These are phyloP conservation scores for Termitomyces bulborhizus DNA, from an alignment of 768 basidiomycete species.

Conservation along the genomic window DNA sequence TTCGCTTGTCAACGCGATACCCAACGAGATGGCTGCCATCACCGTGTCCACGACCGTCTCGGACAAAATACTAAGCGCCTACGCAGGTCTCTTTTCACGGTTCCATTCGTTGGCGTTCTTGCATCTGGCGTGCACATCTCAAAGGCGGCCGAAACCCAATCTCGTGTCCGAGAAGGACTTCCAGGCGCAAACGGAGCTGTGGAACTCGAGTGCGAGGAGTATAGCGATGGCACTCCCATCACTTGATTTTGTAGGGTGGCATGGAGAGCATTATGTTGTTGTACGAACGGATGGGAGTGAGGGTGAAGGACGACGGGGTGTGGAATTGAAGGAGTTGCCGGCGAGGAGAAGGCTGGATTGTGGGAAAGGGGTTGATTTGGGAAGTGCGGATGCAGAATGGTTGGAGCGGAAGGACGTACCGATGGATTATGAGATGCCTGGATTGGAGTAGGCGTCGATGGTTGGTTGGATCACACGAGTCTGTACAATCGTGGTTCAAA, in stretches of 20 bases:
- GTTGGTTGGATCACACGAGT: not conserved
- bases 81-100: slow-evolving; percentile 37
- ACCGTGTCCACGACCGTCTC: slow-evolving; percentile 45
- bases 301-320: slow-evolving; percentile 9
- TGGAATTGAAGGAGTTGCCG: slow-evolving; percentile 58
- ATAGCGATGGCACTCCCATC: slow-evolving; percentile 45
- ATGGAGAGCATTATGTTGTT: slow-evolving; percentile 65
- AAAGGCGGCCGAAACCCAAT: slow-evolving; percentile 49
- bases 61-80: slow-evolving; percentile 46
- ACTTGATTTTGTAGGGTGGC: slow-evolving; percentile 68
- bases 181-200: slow-evolving; percentile 48
- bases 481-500: not conserved
- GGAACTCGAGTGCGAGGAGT: slow-evolving; percentile 43
- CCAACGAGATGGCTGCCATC: slow-evolving; percentile 45
- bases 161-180: slow-evolving; percentile 56
- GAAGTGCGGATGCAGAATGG: slow-evolving; percentile 57
- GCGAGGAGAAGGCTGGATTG: slow-evolving; percentile 52
- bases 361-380: slow-evolving; percentile 61
- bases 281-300: slow-evolving; percentile 28
- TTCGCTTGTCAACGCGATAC: slow-evolving; percentile 34
- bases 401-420: slow-evolving; percentile 70
- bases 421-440: slow-evolving; percentile 67
- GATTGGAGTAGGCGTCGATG: slow-evolving; percentile 22
- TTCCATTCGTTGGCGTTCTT: slow-evolving; percentile 54
- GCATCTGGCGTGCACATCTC: slow-evolving; percentile 44